These are phyloP conservation scores for Xerocomus nothofagi DNA, from an alignment of 1,284 basidiomycete species.

Conservation along the genomic window DNA sequence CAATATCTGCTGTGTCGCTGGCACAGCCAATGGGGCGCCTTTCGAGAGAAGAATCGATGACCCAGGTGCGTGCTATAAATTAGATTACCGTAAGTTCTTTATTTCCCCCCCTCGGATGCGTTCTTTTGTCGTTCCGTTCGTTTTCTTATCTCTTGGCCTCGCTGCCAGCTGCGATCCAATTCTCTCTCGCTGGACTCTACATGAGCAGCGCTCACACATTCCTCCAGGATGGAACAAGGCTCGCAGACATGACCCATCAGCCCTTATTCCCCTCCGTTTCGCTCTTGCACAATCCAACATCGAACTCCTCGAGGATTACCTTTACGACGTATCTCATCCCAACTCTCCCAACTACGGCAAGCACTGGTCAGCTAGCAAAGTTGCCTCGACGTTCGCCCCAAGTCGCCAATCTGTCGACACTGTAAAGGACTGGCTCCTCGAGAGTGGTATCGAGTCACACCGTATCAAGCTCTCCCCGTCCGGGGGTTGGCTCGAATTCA, in stretches of 20 bases:
- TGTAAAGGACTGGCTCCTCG: conserved; percentile 42
- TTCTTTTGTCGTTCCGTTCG: conserved; percentile 25
- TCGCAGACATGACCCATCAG: conserved; percentile 31
- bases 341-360: conserved; percentile 45
- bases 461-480: conserved; percentile 36
- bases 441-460: conserved; percentile 36
- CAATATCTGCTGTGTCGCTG: too few species aligned
- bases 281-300: conserved; percentile 46
- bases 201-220: conserved; percentile 36
- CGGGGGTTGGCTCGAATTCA: conserved; percentile 45
- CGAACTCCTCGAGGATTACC: conserved; percentile 37
- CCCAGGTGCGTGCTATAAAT: too few species aligned
- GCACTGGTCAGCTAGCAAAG: conserved; percentile 43
- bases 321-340: conserved; percentile 47
- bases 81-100: too few species aligned
- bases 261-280: conserved; percentile 42
- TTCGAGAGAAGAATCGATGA: too few species aligned
- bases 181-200: conserved; percentile 20
- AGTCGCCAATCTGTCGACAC: conserved; percentile 36
- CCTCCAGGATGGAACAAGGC: conserved; percentile 38
- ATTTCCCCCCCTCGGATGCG: too few species aligned
- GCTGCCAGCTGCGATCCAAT: conserved; percentile 15
- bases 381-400: conserved; percentile 45
- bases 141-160: too few species aligned
- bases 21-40: too few species aligned